A percentile compares a stretch with the other conserved stretches of the same genome.
phyloP scores from a whole-genome alignment of 2,329 filamentous ascomycete genomes.

The Basipetospora chlamydospora region DNA sequence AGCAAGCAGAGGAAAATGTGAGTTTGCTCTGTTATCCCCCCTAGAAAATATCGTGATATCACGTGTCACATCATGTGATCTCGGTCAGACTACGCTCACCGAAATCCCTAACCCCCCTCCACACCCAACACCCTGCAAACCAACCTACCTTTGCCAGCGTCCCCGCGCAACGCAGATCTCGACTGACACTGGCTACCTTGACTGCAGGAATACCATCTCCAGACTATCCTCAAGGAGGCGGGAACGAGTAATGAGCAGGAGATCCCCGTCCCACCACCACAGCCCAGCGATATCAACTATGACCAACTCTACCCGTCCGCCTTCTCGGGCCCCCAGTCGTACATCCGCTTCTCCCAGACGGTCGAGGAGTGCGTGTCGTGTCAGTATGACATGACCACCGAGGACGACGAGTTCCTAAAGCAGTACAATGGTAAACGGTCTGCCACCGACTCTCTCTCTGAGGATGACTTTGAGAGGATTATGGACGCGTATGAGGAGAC shows the following conservation, averaged over 20 bases:
- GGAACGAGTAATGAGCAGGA: constrained; percentile 43
- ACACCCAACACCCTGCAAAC: not conserved
- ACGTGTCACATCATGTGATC: constrained; percentile 35
- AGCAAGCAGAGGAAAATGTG: constrained; percentile 94
- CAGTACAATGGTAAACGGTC: constrained; percentile 67
- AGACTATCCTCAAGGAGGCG: constrained; percentile 54
- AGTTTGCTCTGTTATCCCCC: too few species aligned
- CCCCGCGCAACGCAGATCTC: too few species aligned
- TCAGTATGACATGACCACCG: constrained; percentile 86
- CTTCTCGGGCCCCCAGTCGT: constrained; percentile 77
- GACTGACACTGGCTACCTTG: too few species aligned
- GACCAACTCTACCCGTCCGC: constrained; percentile 68
- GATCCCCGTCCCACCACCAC: constrained; percentile 50
- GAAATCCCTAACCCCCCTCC: too few species aligned
- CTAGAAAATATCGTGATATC: constrained; percentile 18
- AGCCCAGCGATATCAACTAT: constrained; percentile 62
- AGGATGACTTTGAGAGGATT: constrained; percentile 84
- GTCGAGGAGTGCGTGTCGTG: constrained; percentile 89
- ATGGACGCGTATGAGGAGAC: constrained; percentile 94
- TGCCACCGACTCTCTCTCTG: constrained; percentile 52
- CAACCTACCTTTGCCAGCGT: too few species aligned
- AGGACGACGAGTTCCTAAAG: constrained; percentile 76
- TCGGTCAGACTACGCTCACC: too few species aligned
- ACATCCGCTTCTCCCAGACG: constrained; percentile 95
- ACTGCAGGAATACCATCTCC: constrained; percentile 80